Percentiles rank a stretch among this genome's conserved stretches.
Conservation (phyloP, 768 basidiomycete genomes). For the Solioccasus polychromus region DNA sequence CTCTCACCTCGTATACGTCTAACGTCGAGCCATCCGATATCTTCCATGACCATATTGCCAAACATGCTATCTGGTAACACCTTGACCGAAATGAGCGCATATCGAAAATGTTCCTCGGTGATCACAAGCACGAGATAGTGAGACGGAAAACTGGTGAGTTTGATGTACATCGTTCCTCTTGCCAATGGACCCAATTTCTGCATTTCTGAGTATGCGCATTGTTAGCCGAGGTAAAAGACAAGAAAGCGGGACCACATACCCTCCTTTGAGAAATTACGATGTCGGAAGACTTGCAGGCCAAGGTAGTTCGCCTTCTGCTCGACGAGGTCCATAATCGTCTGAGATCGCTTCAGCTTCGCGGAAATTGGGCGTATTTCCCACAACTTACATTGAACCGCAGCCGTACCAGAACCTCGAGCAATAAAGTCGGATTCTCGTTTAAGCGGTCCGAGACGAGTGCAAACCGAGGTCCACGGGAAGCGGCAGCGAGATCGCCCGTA, state of each 20-base stretch:
- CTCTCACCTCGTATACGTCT: conserved; percentile 57
- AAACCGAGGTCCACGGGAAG: conserved; percentile 69
- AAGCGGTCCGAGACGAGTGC: conserved; percentile 53
- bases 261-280: conserved; percentile 62
- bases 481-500: conserved; percentile 75
- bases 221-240: not conserved
- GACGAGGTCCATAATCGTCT: conserved; percentile 81
- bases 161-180: conserved; percentile 69
- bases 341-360: not conserved
- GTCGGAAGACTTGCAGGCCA: conserved; percentile 71
- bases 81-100: conserved; percentile 74
- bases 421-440: conserved; percentile 63
- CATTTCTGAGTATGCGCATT: conserved; percentile 46
- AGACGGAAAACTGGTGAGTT: conserved; percentile 69
- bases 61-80: conserved; percentile 53
- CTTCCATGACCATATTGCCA: conserved; percentile 64
- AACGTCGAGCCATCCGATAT: conserved; percentile 78
- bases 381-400: conserved; percentile 61
- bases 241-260: conserved; percentile 40
- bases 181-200: conserved; percentile 64
- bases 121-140: conserved; percentile 87
- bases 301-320: conserved; percentile 86
- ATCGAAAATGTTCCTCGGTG: conserved; percentile 72
- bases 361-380: not conserved
- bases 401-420: conserved; percentile 55